A percentile compares a stretch with the other conserved stretches of the same genome.
Conservation (phyloP, 139 green algal genomes). For the Chlamydomonas sphaeroides region DNA sequence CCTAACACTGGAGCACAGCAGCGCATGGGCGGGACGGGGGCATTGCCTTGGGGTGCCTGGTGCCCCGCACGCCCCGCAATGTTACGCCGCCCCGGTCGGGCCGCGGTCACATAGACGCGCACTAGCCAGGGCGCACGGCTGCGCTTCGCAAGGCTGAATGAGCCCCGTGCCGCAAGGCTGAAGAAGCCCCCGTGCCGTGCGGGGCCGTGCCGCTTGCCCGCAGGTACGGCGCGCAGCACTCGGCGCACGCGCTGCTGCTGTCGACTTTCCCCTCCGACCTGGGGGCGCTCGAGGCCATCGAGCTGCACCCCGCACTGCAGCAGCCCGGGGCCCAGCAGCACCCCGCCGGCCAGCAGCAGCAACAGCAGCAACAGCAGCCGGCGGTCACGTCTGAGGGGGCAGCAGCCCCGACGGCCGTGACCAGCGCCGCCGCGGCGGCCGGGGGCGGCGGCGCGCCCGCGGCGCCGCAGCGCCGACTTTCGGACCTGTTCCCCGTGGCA, state of each 20-base stretch:
- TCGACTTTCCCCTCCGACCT: conserved; percentile 79
- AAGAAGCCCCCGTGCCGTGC: no score
- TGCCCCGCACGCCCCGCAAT: no score
- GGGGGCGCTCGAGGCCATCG: conserved; percentile 61
- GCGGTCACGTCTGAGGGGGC: neutral
- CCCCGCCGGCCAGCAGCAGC: neutral
- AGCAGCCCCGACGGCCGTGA: conserved; percentile 2
- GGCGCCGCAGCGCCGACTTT: conserved; percentile 42
- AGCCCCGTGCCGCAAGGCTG: no score
- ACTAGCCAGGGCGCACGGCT: no score
- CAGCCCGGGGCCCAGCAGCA: neutral
- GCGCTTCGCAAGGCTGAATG: no score
- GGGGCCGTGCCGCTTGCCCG: no score
- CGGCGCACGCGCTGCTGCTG: conserved; percentile 71
- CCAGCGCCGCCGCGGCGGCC: no score
- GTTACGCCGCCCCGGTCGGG: no score
- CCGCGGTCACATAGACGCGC: no score
- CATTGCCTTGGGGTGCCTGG: no score
- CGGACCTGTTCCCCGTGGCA: conserved; percentile 72
- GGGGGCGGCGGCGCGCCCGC: neutral
- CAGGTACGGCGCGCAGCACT: conserved; percentile 68
- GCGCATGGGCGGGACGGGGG: no score
- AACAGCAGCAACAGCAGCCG: neutral
- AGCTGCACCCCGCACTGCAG: conserved; percentile 68
- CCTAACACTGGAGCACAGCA: no score